Evolutionary conservation across 2,329 filamentous ascomycete species (phyloP).

Genomic region (Beauveria sp.): DNA sequence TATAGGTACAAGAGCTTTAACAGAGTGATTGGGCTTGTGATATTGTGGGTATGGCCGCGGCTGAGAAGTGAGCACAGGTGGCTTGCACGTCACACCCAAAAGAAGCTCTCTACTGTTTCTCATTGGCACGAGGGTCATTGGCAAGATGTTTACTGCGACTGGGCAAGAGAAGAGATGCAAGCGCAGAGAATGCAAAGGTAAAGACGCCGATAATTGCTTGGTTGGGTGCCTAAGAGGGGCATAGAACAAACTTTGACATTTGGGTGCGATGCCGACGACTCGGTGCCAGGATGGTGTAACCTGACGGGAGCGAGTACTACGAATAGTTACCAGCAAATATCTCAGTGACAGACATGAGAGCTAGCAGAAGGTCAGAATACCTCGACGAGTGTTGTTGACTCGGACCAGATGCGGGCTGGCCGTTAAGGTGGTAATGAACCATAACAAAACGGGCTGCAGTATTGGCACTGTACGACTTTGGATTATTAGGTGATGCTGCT

Average conservation of each 20-base stretch:
- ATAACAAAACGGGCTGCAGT: background rate
- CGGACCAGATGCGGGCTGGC: background rate
- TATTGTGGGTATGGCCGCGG: slow-evolving; percentile 9
- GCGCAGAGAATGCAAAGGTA: background rate
- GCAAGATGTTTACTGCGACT: too few relatives aligned
- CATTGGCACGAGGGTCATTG: too few relatives aligned
- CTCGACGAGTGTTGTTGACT: slow-evolving; percentile 7
- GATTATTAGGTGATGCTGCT: too few relatives aligned
- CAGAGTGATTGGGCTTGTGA: slow-evolving; percentile 6
- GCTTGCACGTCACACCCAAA: too few relatives aligned
- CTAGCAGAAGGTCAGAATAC: background rate
- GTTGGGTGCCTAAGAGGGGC: background rate
- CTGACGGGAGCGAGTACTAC: background rate
- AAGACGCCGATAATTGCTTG: too few relatives aligned
- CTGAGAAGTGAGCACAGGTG: background rate
- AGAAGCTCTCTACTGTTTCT: too few relatives aligned
- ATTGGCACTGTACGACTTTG: background rate
- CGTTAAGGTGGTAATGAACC: background rate
- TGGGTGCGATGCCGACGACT: background rate
- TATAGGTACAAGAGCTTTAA: background rate
- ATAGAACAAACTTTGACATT: background rate
- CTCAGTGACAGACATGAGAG: background rate
- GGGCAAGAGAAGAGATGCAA: too few relatives aligned
- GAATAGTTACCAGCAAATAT: too few relatives aligned
- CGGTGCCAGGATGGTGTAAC: background rate